phyloP scores from a whole-genome alignment of 768 basidiomycete species.

The Hydnum rufescens region DNA sequence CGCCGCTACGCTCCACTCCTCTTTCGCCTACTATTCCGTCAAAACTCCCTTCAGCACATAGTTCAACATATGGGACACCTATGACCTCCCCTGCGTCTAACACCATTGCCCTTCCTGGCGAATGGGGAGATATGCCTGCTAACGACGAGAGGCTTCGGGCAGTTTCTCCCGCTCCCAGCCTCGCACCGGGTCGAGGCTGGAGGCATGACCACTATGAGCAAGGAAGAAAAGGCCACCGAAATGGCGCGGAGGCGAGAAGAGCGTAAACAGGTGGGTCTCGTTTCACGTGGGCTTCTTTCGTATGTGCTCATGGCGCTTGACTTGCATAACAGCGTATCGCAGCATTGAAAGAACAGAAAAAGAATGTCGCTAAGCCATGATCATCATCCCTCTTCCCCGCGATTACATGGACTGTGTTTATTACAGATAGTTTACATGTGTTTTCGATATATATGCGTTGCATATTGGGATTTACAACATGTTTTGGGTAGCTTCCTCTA shows the following conservation, averaged over 20 bases:
- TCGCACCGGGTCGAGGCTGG: no score
- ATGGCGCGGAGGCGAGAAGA: conserved; percentile 85
- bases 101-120: no score
- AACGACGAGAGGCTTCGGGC: no score
- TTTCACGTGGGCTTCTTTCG: neutral
- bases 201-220: conserved; percentile 36
- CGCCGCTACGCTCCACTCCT: neutral
- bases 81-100: no score
- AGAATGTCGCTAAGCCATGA: conserved; percentile 12
- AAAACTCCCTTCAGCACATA: no score
- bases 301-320: neutral
- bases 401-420: neutral
- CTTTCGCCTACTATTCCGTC: no score
- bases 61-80: no score
- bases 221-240: conserved; percentile 88
- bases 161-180: no score
- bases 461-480: no score
- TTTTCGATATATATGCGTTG: no score
- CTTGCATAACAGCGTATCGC: conserved; percentile 43
- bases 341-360: conserved; percentile 65
- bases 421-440: neutral
- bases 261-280: conserved; percentile 49
- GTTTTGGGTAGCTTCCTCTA: neutral
- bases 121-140: no score
- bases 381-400: neutral